Percentiles rank a stretch among this genome's conserved stretches.
These are phyloP conservation scores for Penicillium sclerotiorum DNA, from an alignment of 2,329 filamentous ascomycete species.

Conservation along the genomic window DNA sequence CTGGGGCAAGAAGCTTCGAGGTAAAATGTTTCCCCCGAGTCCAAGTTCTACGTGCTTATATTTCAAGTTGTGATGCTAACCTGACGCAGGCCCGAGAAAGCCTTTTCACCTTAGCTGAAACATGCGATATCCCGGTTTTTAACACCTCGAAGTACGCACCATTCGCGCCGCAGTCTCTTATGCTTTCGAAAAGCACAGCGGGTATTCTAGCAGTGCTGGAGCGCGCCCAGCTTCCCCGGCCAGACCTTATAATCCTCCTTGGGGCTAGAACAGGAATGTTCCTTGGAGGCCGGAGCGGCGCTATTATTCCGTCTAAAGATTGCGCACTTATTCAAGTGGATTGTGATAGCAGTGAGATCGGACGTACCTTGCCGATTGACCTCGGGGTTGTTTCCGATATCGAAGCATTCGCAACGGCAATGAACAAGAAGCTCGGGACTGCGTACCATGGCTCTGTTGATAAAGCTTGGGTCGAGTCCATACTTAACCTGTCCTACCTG, in stretches of 20 bases:
- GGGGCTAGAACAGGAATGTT: conserved; percentile 48
- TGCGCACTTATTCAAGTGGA: conserved; percentile 49
- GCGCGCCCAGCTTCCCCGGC: conserved; percentile 28
- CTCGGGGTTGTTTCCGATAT: conserved; percentile 48
- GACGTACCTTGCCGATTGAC: conserved; percentile 43
- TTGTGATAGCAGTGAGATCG: conserved; percentile 47
- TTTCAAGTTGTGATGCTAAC: not conserved
- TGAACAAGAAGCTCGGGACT: conserved; percentile 23
- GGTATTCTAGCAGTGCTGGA: conserved; percentile 36
- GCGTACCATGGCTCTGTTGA: conserved; percentile 7
- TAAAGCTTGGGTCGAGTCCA: conserved; percentile 9
- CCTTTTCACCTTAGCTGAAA: conserved; percentile 37
- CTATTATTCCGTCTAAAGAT: conserved; percentile 39
- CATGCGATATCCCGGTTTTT: conserved; percentile 44
- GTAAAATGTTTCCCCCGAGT: no score
- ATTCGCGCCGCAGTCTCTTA: conserved; percentile 30
- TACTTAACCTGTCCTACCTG: conserved; percentile 18
- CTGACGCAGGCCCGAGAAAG: conserved; percentile 27
- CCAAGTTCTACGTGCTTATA: no score
- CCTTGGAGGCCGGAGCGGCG: conserved; percentile 40
- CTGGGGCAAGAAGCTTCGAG: conserved; percentile 33
- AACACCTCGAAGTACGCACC: conserved; percentile 34
- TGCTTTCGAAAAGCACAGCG: conserved; percentile 41
- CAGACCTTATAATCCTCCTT: conserved; percentile 48
- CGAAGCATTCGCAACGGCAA: conserved; percentile 33